Base-by-base conservation (phyloP, 2,329 filamentous ascomycete species). In the Tricladium varicosporioides region DNA sequence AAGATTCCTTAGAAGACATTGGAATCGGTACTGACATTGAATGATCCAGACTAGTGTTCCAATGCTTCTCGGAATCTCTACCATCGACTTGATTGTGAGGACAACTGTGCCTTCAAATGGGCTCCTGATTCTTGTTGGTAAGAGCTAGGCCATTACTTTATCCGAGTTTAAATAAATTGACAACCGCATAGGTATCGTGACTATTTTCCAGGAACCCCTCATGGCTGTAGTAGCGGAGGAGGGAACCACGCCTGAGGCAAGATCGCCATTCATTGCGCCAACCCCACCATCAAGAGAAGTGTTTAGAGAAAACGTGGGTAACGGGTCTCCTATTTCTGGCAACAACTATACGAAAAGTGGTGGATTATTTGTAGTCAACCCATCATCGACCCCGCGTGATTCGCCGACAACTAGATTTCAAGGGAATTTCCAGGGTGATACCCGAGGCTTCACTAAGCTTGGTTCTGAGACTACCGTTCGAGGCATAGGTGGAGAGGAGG, bases 41-140 rank as follows among this genome's bases (percentile, higher is more conserved):
- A 9, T 13, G 19, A 4, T 44, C 2, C 44, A 69, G 64, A 64
- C 61, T 22, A 70, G 70, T 56, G 63, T 69, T 43, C 63, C 69
- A 1, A 68, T 71, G 65, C 60, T 70, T 36, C 60, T 72, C n/a
- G 70, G 69, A 9, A 58, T 68, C 36, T 46, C 58, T 27, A 60
- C 60, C 1, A 65, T 69, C 8, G 55, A 57, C 2, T 54, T 72
- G n/a, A 60, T 69, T 2, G 36, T 68, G 13, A 63, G 65, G 52
- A 72, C 69, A 9, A 56, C 62, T n/a, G 33, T 71, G 10, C 70
- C 70, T 14, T 61, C 69, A 9, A 65, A 56, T 43, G 68, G 68
- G 5, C 60, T 71, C 32, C 53, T 68, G 15, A 53, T 71, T 48
- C 63, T 71, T 51, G 59, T 70, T 59, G 66, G 68, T 68, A 31